Percentiles rank a stretch among this genome's conserved stretches.
These are phyloP conservation scores for Teratosphaeria epicoccoides DNA, from an alignment of 2,329 filamentous ascomycete species.

Conservation along the genomic window DNA sequence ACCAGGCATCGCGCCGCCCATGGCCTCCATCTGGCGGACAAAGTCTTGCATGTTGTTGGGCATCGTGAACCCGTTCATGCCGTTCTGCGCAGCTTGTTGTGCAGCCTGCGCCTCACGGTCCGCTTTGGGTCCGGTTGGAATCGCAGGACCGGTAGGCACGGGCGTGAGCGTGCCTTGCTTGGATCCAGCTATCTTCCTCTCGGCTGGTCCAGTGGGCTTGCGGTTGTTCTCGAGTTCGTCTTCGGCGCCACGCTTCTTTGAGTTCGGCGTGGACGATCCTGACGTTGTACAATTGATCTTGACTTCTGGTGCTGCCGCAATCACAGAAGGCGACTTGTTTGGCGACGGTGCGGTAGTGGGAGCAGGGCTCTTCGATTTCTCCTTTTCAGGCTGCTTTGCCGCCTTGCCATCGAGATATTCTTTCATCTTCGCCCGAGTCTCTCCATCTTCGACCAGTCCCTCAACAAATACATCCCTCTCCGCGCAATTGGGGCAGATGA, in stretches of 20 bases:
- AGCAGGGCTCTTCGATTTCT: constrained; percentile 31
- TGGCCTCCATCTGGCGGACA: constrained; percentile 35
- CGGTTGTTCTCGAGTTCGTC: constrained; percentile 45
- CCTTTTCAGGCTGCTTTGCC: constrained; percentile 35
- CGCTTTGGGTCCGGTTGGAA: constrained; percentile 17
- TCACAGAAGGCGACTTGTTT: not conserved
- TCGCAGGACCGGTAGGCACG: constrained; percentile 9
- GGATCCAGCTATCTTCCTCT: constrained; percentile 28
- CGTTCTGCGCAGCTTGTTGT: not conserved
- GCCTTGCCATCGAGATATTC: constrained; percentile 52
- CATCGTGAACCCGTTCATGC: constrained; percentile 8
- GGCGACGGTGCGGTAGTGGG: constrained; percentile 18
- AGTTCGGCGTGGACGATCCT: constrained; percentile 28
- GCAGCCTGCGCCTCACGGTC: not conserved
- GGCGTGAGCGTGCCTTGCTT: constrained; percentile 25
- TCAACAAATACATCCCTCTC: constrained; percentile 55
- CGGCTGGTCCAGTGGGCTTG: constrained; percentile 34
- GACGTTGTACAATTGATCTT: constrained; percentile 21
- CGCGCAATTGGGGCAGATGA: constrained; percentile 84
- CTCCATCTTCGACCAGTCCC: constrained; percentile 10
- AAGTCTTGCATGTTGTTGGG: constrained; percentile 30
- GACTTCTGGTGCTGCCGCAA: constrained; percentile 15
- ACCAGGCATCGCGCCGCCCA: constrained; percentile 24
- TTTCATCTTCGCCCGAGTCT: constrained; percentile 73
- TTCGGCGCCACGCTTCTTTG: constrained; percentile 76